These are phyloP conservation scores for Neurospora sp. DNA, from an alignment of 495 filamentous ascomycete species.

Conservation along the genomic window DNA sequence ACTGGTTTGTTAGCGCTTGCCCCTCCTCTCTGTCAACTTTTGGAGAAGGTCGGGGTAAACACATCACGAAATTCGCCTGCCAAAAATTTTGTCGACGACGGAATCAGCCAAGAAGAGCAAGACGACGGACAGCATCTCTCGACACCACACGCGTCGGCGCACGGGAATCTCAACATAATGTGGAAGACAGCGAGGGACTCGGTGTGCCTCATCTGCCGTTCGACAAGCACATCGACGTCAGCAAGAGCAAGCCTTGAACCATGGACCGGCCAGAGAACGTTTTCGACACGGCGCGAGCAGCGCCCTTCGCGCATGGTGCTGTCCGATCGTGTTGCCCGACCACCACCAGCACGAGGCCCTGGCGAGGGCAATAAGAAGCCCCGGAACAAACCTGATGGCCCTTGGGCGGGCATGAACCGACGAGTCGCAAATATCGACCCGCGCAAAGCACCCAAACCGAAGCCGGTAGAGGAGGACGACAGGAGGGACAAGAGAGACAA, in stretches of 20 bases:
- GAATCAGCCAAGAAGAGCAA: neutral
- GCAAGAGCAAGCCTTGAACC: slow-evolving; percentile 8
- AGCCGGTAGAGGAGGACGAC: slow-evolving; percentile 20
- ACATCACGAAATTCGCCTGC: neutral
- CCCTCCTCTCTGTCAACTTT: neutral
- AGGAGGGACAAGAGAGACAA: slow-evolving; percentile 22
- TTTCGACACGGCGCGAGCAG: slow-evolving; percentile 23
- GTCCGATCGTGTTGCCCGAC: slow-evolving; percentile 57
- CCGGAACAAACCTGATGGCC: slow-evolving; percentile 39
- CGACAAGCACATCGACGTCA: slow-evolving; percentile 1
- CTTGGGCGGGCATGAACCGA: slow-evolving; percentile 72
- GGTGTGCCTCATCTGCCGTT: slow-evolving; percentile 25
- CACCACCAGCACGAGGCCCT: slow-evolving; percentile 28
- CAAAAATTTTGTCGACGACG: neutral
- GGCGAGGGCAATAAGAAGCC: slow-evolving; percentile 22
- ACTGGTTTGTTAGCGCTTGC: neutral
- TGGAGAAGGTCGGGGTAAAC: neutral
- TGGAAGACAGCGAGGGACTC: slow-evolving; percentile 23
- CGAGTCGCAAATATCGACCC: slow-evolving; percentile 49
- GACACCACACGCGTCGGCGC: neutral
- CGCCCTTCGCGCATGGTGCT: slow-evolving; percentile 67
- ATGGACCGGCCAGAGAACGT: slow-evolving; percentile 26
- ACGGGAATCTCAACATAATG: slow-evolving; percentile 13
- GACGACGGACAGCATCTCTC: neutral
- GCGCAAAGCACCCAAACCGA: slow-evolving; percentile 18